Percentiles rank a stretch among this genome's conserved stretches.
These are phyloP conservation scores for Nemania sp. DNA, from an alignment of 2,329 filamentous ascomycete species.

Conservation along the genomic window DNA sequence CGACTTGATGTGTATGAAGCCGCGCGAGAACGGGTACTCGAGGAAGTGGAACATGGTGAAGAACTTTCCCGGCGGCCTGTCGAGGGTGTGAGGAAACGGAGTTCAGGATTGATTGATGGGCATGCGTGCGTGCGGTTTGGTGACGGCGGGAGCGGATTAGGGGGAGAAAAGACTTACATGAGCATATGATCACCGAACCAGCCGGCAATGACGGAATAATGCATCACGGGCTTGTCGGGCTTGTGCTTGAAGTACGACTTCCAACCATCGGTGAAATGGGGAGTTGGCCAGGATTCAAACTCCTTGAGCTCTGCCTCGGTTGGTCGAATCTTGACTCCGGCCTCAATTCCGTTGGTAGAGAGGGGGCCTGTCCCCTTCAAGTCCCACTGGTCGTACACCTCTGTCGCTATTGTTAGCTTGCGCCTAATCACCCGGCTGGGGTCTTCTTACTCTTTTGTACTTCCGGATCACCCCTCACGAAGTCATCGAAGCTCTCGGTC, in stretches of 20 bases:
- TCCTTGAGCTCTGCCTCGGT: slow-evolving; percentile 68
- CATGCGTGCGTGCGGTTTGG: too few species aligned
- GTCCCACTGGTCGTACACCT: slow-evolving; percentile 77
- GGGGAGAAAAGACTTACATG: slow-evolving; percentile 50
- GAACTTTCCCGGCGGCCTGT: slow-evolving; percentile 76
- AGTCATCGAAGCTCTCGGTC: slow-evolving; percentile 80
- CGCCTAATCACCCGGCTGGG: background rate
- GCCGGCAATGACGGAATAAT: slow-evolving; percentile 76
- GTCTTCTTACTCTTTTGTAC: slow-evolving; percentile 64
- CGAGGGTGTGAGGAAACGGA: too few species aligned
- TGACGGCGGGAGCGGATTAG: too few species aligned
- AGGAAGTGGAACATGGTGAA: slow-evolving; percentile 86
- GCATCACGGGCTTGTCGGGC: slow-evolving; percentile 86
- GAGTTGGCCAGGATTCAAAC: slow-evolving; percentile 74
- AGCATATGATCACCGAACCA: slow-evolving; percentile 66
- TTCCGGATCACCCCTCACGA: slow-evolving; percentile 72
- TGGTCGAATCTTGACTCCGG: slow-evolving; percentile 77
- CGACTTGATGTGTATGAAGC: slow-evolving; percentile 71
- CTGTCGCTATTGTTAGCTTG: slow-evolving; percentile 38
- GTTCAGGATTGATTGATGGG: too few species aligned
- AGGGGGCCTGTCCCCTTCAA: slow-evolving; percentile 77
- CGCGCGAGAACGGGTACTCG: slow-evolving; percentile 77
- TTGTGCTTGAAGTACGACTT: slow-evolving; percentile 84
- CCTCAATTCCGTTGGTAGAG: slow-evolving; percentile 79
- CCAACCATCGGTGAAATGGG: slow-evolving; percentile 76